These are phyloP conservation scores for Phoenix roebelenii DNA, from an alignment of 176 grass and related monocot species.

Conservation along the genomic window DNA sequence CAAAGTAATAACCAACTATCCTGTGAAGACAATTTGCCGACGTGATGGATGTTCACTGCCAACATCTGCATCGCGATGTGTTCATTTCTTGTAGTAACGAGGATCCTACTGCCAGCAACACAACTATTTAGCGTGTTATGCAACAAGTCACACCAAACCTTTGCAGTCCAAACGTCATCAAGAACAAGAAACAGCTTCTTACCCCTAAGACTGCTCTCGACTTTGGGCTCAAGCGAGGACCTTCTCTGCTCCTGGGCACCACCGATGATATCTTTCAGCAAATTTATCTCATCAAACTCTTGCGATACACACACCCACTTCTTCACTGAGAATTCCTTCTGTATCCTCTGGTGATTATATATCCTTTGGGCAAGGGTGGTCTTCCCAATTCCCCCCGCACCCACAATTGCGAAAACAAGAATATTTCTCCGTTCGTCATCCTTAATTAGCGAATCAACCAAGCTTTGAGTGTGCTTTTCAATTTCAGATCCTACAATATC, in stretches of 20 bases:
- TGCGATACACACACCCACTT: slow-evolving; percentile 27
- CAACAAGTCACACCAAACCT: slow-evolving; percentile 14
- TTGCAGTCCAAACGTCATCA: slow-evolving; percentile 26
- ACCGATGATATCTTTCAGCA: slow-evolving; percentile 15
- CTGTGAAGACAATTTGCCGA: slow-evolving; percentile 10
- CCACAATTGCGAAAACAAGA: neutral
- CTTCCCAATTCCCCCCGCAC: no score
- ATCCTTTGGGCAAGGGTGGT: slow-evolving; percentile 19
- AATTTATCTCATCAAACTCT: neutral
- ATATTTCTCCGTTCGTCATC: slow-evolving; percentile 11
- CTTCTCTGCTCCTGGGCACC: neutral
- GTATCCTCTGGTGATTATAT: neutral
- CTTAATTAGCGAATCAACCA: slow-evolving; percentile 21
- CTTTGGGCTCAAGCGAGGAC: slow-evolving; percentile 7
- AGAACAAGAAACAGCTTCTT: slow-evolving; percentile 25
- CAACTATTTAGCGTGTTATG: slow-evolving; percentile 1
- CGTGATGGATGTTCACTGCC: slow-evolving; percentile 12
- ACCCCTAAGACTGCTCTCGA: neutral
- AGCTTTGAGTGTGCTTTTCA: slow-evolving; percentile 6
- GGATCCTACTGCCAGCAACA: slow-evolving; percentile 15
- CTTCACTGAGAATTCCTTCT: slow-evolving; percentile 16
- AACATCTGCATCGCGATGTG: slow-evolving; percentile 16
- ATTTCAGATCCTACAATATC: slow-evolving; percentile 9
- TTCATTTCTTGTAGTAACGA: slow-evolving; percentile 33
- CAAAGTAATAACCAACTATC: slow-evolving; percentile 27